Base-by-base conservation (phyloP, 352 stramenopile genomes). In the Phytophthora ohioensis region DNA sequence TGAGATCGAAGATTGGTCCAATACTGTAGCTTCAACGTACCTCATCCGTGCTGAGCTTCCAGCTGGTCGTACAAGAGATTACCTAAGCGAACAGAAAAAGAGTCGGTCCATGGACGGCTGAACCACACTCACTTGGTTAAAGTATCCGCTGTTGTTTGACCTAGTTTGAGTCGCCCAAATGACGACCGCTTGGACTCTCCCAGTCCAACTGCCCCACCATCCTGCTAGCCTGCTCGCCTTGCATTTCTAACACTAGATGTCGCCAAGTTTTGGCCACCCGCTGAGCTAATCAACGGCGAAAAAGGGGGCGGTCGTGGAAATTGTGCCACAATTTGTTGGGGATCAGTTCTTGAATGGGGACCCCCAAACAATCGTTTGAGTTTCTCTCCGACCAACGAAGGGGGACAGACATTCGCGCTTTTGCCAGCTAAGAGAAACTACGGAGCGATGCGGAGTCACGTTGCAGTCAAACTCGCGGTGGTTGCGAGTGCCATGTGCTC, bases 401-500 rank as follows among this genome's bases (percentile, higher is more conserved):
- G 52, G 47, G 52, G 52, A 58, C 21, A 1, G 49, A 6, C 67
- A 74, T 69, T 74, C 11, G 21, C 36, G 36, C 17, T 62, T 74
- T 74, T 74, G n/a, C 58, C 36, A 68, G 27, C 57, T 36, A 55
- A 60, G 34, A 17, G 31, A 42, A 36, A 41, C 4, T 17, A 17
- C 17, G 48, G 15, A n/a, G 31, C 34, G 1, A 75, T 75, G 68
- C 56, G 45, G 9, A n/a, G 13, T 10, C 38, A 48, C 49, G 35
- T 61, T 21, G 62, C 51, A 5, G 31, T 73, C 13, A 62, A 69
- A 4, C 27, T 76, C 5, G 57, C 64, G n/a, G 36, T 76, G 52
- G 36, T 58, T 13, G 64, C 64, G 13, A 76, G 64, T 21, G 47
- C 52, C 43, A 36, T 66, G 32, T 76, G 43, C 57, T 71, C 57